phyloP scores from a whole-genome alignment of 1,139 yeast species.

The Geotrichum bryndzae region DNA sequence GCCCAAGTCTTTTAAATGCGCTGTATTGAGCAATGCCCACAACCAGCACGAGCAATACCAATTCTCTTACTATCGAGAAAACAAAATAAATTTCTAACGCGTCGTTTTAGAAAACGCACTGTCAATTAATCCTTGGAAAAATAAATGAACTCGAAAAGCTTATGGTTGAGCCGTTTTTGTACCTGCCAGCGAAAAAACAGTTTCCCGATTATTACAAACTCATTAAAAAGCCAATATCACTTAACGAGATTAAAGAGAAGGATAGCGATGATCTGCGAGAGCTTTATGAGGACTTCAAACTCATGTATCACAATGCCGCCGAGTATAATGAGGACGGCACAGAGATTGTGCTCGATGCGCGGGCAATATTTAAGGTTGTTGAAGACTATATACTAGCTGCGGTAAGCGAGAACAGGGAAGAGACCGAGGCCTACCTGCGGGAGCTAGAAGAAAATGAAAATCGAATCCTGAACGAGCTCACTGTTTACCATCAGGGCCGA shows the following conservation, averaged over 20 bases:
- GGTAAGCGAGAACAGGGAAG: conserved; percentile 9
- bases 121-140: background rate
- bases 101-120: background rate
- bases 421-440: conserved; percentile 11
- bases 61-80: background rate
- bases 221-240: conserved; percentile 59
- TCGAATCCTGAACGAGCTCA: conserved; percentile 23
- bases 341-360: conserved; percentile 66
- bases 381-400: conserved; percentile 35
- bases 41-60: background rate
- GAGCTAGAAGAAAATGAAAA: conserved; percentile 20
- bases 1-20: background rate
- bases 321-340: conserved; percentile 81
- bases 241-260: conserved; percentile 58
- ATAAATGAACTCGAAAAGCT: conserved; percentile 1
- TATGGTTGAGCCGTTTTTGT: conserved; percentile 51
- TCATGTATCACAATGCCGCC: conserved; percentile 71
- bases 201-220: conserved; percentile 77
- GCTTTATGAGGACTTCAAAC: conserved; percentile 59
- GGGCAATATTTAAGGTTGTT: conserved; percentile 47
- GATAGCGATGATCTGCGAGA: conserved; percentile 46
- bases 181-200: conserved; percentile 64
- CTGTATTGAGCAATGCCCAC: background rate
- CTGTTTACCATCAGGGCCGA: conserved; percentile 24
- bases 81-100: background rate